Evolutionary conservation across 345 rosid genomes (phyloP), one percentile per base, ranked within the genome.

Genomic region (Lenwebbia sp.): DNA sequence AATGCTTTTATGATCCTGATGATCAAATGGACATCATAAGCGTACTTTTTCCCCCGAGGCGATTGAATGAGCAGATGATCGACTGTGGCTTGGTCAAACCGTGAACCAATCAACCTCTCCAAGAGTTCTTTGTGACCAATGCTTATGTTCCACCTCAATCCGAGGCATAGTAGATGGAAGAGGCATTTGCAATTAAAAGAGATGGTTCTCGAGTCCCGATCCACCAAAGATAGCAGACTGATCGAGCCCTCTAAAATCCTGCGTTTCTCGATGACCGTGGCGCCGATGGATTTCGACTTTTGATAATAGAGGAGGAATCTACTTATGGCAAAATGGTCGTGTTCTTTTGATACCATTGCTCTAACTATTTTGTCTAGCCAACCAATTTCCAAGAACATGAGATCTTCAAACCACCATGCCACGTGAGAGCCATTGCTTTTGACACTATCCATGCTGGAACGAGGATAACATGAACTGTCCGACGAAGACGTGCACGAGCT

Each of bases 381-480:
- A 86, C 83, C 86, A 26, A 86, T 40, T 6, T 88, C 89, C 87
- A 93, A 58, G 88, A 90, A 89, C 86, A 88, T 21, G 58, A 93
- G 91, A 86, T 91, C 93, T 74, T 89, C 91, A 74, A 91, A 91
- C 95, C 94, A 91, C 92, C 93, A 88, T 49, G 87, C 86, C 83
- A 50, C 44, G 25, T 83, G 85, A 86, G 86, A 83, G 74, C 58
- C 82, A 62, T 49, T 85, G 88, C 55, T 87, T 84, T 86, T 85
- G 44, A 49, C 70, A 86, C 92, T 91, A 49, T 74, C 87, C 47
- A 86, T 83, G 88, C 92, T 90, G 3, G 95, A 92, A 50, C 84
- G 58, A 41, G 85, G 89, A 74, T 52, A 81, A 49, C 90, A 86
- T 6, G 88, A 91, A 65, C 87, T 84, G n/a, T 90, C 91, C 4